Base-by-base conservation (phyloP, 192 early-diverging fungal species). In the Polychytrium aggregatum region DNA sequence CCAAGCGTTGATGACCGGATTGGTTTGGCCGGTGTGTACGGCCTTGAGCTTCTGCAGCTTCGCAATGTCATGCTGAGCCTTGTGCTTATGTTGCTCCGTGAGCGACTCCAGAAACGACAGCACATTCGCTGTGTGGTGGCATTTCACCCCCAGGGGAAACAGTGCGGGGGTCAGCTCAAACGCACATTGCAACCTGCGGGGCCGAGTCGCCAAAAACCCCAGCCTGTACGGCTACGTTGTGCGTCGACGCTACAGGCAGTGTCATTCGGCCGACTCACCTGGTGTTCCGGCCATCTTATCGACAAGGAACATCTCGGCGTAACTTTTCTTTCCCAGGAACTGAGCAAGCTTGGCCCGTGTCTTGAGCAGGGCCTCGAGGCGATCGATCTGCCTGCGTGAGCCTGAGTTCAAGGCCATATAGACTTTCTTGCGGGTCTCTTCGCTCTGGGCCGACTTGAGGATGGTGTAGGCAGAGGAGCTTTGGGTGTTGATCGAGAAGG, bases 281-380 rank as follows among this genome's bases (percentile, higher is more conserved):
- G 89, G 87, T 31, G 75, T 81, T 43, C 74, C 73, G 5, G 84
- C 90, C 95, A 98, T 98, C 55, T 96, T 96, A 47, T 96, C 91
- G 20, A 72, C 75, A 22, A 98, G 64, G 31, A 78, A 79, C 72
- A 90, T 74, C 46, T 93, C 74, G 17, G 81, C 83, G 79, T 85
- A 98, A 37, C 84, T 89, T 10, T 68, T 63, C 30, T 78, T 78
- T 0, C 90, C 89, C 2, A 95, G 69, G 16, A 88, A 56, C 4
- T 65, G 57, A 11, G 90, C 87, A 28, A 98, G 66, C 29, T 79
- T 67, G 2, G 68, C 78, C 20, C 95, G 71, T 44, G 76, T 77
- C 44, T 65, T 67, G 45, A 98, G 58, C 52, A 98, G 37, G 20
- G 63, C 63, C 41, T 95, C 88, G 40, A 98, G 64, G 1, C 75